Evolutionary conservation across 441 rosid species (phyloP).

Genomic region (Erodium moschatum): DNA sequence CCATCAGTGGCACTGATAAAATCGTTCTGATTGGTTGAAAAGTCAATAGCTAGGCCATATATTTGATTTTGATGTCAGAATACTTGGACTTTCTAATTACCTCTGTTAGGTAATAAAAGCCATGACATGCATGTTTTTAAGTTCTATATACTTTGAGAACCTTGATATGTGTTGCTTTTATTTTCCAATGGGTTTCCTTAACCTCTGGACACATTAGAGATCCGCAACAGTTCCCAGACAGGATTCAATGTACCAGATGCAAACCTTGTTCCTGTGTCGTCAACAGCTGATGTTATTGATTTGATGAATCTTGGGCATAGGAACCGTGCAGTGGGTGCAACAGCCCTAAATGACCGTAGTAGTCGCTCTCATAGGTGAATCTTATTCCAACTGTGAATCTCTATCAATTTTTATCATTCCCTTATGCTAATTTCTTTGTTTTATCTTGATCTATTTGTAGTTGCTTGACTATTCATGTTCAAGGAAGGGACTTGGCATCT

Average conservation of each 20-base stretch:
- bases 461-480: conserved; percentile 84
- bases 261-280: conserved; percentile 58
- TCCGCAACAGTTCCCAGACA: conserved; percentile 69
- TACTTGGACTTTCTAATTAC: background rate
- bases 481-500: conserved; percentile 70
- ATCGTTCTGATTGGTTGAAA: conserved; percentile 11
- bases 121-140: background rate
- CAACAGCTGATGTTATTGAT: conserved; percentile 66
- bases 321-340: conserved; percentile 78
- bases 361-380: conserved; percentile 85
- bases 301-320: conserved; percentile 74
- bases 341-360: conserved; percentile 82
- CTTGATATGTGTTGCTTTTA: too few relatives aligned
- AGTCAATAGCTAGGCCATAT: background rate
- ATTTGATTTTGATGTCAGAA: background rate
- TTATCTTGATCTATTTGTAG: conserved; percentile 32
- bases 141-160: background rate
- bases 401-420: conserved; percentile 11
- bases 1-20: background rate
- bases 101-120: background rate
- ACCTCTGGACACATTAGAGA: conserved; percentile 58
- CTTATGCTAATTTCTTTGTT: conserved; percentile 6
- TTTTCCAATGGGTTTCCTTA: conserved; percentile 31
- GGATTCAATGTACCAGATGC: conserved; percentile 87
- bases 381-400: conserved; percentile 11